These are phyloP conservation scores for Mycena rebaudengoi DNA, from an alignment of 768 basidiomycete genomes.

Conservation along the genomic window DNA sequence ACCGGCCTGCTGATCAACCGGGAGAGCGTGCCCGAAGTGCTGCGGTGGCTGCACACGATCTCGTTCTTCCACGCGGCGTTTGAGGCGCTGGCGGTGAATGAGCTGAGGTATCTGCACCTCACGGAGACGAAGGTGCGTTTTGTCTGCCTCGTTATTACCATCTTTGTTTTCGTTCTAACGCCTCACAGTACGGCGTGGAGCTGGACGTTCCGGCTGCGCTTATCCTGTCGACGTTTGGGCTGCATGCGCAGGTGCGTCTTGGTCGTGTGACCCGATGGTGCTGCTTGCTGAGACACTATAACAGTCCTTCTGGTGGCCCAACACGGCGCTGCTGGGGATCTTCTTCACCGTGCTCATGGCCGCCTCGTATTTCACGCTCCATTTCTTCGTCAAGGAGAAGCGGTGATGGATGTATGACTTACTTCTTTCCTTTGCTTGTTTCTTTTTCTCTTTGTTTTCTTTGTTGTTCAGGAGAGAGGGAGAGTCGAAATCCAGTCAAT, in stretches of 20 bases:
- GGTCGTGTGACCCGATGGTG: no score
- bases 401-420: conserved; percentile 48
- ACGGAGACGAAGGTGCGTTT: conserved; percentile 84
- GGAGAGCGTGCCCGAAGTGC: conserved; percentile 73
- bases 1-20: conserved; percentile 96
- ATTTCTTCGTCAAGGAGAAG: conserved; percentile 90
- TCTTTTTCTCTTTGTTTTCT: no score
- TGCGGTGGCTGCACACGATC: conserved; percentile 89
- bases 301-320: conserved; percentile 98
- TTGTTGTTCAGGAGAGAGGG: no score
- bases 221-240: conserved; percentile 93
- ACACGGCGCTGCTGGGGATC: conserved; percentile 84
- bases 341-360: conserved; percentile 86
- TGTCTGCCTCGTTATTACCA: neutral
- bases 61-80: conserved; percentile 99
- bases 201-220: conserved; percentile 96
- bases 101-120: conserved; percentile 91
- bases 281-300: neutral
- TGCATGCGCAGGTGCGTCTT: conserved; percentile 76
- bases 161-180: conserved; percentile 15
- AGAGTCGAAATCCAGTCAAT: no score
- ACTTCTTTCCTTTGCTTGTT: no score
- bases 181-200: conserved; percentile 88
- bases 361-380: conserved; percentile 80
- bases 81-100: conserved; percentile 97